Base-by-base conservation (phyloP, 2,329 filamentous ascomycete species). In the Thelonectria rubi region DNA sequence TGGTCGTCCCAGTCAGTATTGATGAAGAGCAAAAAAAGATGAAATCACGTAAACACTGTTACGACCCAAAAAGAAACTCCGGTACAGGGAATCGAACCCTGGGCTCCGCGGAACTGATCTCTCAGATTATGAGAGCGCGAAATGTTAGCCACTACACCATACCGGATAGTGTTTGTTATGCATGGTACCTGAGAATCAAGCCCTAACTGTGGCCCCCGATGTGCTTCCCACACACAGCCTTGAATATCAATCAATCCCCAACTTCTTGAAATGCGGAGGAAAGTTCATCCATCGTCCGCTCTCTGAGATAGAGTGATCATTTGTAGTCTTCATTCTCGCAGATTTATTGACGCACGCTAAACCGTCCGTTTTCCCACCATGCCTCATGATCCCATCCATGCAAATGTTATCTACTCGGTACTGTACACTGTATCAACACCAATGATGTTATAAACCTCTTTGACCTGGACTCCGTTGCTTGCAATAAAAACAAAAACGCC, bases 141-240 rank as follows among this genome's bases (percentile, higher is more conserved):
- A 73, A 72, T 73, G 71, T 73, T 73, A 69, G 71, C 71, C 71
- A 73, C 71, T 73, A 73, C 71, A 73, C 71, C 71, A 73, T 73
- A 72, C 69, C 70, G 71, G 71, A 73, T 39, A 45, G 9, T 45
- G 37, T 11, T 43, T n/a, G 9, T 43, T 43, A 11, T 43, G n/a
- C 3, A 5, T 5, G 8, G 3, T 5, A 15, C 3, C 17, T 3
- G n/a, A 4, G 7, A 18, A 5, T 17, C 9, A 17, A 18, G 37
- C 37, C n/a, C 37, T 40, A 40, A 40, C 6, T 4, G 8, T 11
- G n/a, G n/a, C 37, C 5, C n/a, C 34, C 34, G 7, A 4, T 6
- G 26, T 6, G 26, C 26, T 30, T 24, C 4, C 7, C 8, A 5
- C 8, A 30, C 8, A 2, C 8, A 30, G 26, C 26, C 26, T 30